Percentiles rank a stretch among this genome's conserved stretches.
Conservation (phyloP, 2,329 filamentous ascomycete species). For the Didymella sp. region DNA sequence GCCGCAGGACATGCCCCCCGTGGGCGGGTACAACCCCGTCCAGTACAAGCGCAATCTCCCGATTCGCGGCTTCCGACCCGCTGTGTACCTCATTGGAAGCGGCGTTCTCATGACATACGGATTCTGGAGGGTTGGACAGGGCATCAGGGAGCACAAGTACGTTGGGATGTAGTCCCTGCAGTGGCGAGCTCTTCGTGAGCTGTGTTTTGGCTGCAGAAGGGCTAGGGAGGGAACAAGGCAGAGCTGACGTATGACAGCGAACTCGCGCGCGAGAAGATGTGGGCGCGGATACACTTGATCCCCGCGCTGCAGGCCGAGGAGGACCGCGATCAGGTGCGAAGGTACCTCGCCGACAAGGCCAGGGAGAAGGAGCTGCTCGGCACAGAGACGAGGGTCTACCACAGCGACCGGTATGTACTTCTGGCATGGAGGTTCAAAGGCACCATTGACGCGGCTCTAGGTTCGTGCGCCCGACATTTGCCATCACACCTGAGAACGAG, state of each 20-base stretch:
- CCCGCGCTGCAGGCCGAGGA: conserved; percentile 95
- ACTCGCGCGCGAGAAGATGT: conserved; percentile 96
- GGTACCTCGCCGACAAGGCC: conserved; percentile 83
- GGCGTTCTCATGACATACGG: conserved; percentile 84
- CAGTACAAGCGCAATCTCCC: conserved; percentile 99
- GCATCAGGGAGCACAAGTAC: conserved; percentile 90
- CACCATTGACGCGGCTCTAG: conserved; percentile 30
- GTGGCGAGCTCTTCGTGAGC: not conserved
- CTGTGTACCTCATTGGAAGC: conserved; percentile 77
- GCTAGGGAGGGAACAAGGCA: not conserved
- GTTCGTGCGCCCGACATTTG: conserved; percentile 77
- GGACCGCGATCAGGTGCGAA: conserved; percentile 90
- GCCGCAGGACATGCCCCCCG: conserved; percentile 97
- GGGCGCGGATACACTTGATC: conserved; percentile 93
- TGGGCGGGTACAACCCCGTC: conserved; percentile 91
- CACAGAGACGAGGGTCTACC: conserved; percentile 82
- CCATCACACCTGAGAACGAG: conserved; percentile 69
- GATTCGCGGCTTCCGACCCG: conserved; percentile 85
- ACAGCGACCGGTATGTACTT: conserved; percentile 78
- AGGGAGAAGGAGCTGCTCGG: conserved; percentile 91
- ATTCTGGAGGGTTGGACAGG: conserved; percentile 84
- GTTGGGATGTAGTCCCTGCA: conserved; percentile 38
- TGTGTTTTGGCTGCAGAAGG: not conserved
- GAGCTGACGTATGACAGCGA: conserved; percentile 66
- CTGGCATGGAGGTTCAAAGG: not conserved